Conservation (phyloP, 257 asterid genomes). For the Salvia rosmarinus region DNA sequence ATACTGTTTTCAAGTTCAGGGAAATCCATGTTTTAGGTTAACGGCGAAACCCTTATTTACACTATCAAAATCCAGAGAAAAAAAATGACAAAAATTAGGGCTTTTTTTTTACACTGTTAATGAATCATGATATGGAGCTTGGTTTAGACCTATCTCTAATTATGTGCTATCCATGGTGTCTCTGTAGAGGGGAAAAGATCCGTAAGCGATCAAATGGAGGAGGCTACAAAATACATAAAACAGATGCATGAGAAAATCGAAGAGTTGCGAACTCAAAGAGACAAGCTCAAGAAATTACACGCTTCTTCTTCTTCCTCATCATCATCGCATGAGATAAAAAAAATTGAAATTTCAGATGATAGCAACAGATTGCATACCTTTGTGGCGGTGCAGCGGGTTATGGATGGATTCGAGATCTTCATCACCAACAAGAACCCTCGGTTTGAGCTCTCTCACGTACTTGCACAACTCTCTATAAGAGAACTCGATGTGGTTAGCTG, state of each 20-base stretch:
- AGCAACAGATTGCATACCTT: not conserved
- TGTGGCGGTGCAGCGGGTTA: conserved; percentile 37
- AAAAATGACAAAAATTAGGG: no score
- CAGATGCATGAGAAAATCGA: conserved; percentile 37
- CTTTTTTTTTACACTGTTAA: no score
- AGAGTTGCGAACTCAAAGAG: conserved; percentile 40
- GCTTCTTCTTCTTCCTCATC: not conserved
- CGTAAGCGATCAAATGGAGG: conserved; percentile 58
- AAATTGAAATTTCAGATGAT: not conserved
- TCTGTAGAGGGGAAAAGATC: conserved; percentile 54
- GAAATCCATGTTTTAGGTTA: not conserved
- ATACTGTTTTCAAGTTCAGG: not conserved
- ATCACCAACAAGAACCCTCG: conserved; percentile 27
- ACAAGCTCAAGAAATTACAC: conserved; percentile 25
- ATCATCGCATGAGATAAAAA: no score
- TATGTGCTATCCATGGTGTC: not conserved
- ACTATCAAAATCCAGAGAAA: not conserved
- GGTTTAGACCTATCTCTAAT: not conserved
- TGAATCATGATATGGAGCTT: not conserved
- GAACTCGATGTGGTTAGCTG: conserved; percentile 49
- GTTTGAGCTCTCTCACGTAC: conserved; percentile 47
- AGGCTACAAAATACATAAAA: conserved; percentile 53
- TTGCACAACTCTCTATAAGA: conserved; percentile 36
- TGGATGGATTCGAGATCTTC: conserved; percentile 49
- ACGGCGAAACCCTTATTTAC: not conserved